Conservation (phyloP, 73 alveolate genomes). For the Symbiodinium natans region DNA sequence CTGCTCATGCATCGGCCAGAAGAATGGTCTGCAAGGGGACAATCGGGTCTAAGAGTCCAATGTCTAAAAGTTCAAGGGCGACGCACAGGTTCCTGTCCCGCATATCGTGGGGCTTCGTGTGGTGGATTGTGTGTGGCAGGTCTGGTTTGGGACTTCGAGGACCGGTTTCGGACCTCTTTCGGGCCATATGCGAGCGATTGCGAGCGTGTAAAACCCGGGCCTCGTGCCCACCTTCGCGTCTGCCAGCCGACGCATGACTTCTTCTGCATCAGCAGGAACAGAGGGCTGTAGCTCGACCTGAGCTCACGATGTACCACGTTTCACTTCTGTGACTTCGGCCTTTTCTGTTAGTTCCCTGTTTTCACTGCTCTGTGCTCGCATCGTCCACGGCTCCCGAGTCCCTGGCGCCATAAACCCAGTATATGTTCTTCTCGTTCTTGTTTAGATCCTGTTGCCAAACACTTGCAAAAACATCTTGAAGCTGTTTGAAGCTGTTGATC, state of each 20-base stretch:
- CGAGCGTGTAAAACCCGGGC: too few relatives aligned
- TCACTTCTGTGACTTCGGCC: too few relatives aligned
- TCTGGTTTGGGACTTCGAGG: too few relatives aligned
- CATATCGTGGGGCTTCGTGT: too few relatives aligned
- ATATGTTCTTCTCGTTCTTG: constrained; percentile 59
- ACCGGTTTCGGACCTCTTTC: too few relatives aligned
- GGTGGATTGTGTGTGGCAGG: too few relatives aligned
- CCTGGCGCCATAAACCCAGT: constrained; percentile 86
- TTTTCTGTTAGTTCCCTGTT: neutral
- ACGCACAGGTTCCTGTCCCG: too few relatives aligned
- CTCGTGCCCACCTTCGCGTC: constrained; percentile 90
- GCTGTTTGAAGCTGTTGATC: neutral
- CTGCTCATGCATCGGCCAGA: constrained; percentile 94
- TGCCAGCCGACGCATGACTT: constrained; percentile 72
- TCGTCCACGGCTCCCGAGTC: neutral
- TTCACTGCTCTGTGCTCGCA: neutral
- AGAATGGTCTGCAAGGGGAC: constrained; percentile 46
- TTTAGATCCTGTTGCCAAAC: constrained; percentile 74
- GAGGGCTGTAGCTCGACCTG: constrained; percentile 57
- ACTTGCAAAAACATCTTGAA: too few relatives aligned
- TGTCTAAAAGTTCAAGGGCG: neutral
- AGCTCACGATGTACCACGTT: neutral
- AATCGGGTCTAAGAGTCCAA: neutral
- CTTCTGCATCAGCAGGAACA: constrained; percentile 67
- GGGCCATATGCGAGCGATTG: too few relatives aligned